phyloP scores from a whole-genome alignment of 176 grass and related monocot genomes.

The Raddia distichophylla region DNA sequence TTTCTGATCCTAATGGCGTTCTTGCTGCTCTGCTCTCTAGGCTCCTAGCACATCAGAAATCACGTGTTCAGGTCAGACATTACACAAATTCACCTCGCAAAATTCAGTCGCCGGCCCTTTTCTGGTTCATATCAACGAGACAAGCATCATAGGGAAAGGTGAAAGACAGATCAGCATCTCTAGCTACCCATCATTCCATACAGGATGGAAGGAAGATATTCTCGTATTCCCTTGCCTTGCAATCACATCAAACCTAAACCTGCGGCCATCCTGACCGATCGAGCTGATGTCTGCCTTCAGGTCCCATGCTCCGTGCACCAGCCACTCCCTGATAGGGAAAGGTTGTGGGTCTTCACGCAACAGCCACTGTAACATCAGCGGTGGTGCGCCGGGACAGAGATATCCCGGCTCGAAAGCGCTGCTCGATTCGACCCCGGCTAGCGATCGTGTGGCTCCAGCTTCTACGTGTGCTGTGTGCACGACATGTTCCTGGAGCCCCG shows the following conservation, averaged over 20 bases:
- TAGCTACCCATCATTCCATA: neutral
- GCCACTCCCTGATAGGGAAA: neutral
- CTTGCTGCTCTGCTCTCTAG: neutral
- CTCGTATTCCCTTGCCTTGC: conserved; percentile 18
- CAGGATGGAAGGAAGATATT: neutral
- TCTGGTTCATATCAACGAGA: neutral
- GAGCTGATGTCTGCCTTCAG: too few relatives aligned
- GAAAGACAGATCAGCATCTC: neutral
- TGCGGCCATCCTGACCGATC: neutral
- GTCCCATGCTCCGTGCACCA: neutral
- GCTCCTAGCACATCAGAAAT: neutral
- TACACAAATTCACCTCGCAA: conserved; percentile 25
- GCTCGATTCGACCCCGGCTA: too few relatives aligned
- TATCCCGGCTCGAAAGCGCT: neutral
- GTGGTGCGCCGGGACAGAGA: neutral
- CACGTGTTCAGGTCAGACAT: conserved; percentile 20
- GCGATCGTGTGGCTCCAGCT: conserved; percentile 17
- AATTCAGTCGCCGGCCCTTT: neutral
- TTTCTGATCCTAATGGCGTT: neutral
- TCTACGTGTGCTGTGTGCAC: neutral
- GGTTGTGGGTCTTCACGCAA: neutral
- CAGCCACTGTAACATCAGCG: neutral
- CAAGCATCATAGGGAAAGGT: neutral
- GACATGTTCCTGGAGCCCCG: neutral
- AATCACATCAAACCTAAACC: conserved; percentile 34